Evolutionary conservation across 306 rosid genomes (phyloP).

Genomic region (Cucumis melo): DNA sequence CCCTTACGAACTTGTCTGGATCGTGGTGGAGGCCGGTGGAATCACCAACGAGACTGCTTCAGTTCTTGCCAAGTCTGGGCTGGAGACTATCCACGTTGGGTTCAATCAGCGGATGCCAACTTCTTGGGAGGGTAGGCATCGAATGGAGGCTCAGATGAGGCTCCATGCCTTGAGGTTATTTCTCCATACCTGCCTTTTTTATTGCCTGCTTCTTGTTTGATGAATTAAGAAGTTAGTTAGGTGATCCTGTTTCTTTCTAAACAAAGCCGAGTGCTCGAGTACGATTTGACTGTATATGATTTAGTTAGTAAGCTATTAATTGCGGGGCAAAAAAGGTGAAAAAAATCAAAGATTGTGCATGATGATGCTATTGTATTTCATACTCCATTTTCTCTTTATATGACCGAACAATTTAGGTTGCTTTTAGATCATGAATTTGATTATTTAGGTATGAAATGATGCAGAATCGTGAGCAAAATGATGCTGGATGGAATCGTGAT

Average conservation of each 20-base stretch:
- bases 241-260: background rate
- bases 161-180: slow-evolving; percentile 74
- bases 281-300: background rate
- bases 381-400: background rate
- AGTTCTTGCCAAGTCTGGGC: slow-evolving; percentile 52
- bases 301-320: background rate
- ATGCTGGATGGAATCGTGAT: slow-evolving; percentile 81
- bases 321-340: background rate
- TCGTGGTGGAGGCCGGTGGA: slow-evolving; percentile 92
- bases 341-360: background rate
- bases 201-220: background rate
- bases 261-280: background rate
- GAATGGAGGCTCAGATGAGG: slow-evolving; percentile 71
- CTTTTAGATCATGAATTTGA: slow-evolving; percentile 18
- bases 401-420: slow-evolving; percentile 4
- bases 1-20: slow-evolving; percentile 79
- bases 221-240: background rate
- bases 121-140: slow-evolving; percentile 81
- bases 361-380: background rate
- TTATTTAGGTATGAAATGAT: slow-evolving; percentile 19
- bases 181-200: background rate
- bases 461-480: slow-evolving; percentile 69
- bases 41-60: slow-evolving; percentile 78
- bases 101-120: slow-evolving; percentile 50
- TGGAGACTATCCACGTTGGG: slow-evolving; percentile 58